Evolutionary conservation across 306 rosid species (phyloP).

Genomic region (Ormosia semicastrata): DNA sequence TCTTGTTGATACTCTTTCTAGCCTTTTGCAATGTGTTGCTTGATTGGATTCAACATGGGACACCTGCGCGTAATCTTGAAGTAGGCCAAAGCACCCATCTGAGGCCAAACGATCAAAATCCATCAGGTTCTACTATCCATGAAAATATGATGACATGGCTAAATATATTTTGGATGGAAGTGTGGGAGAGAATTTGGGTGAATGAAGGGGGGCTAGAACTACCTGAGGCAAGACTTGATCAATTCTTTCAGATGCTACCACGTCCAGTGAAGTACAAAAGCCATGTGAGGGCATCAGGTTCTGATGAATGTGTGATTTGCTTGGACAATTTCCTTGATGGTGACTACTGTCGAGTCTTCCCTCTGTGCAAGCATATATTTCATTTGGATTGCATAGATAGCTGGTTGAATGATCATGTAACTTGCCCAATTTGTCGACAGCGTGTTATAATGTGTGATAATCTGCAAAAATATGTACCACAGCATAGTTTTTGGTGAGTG

Average conservation of each 20-base stretch:
- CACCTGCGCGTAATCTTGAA: background rate
- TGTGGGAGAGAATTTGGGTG: background rate
- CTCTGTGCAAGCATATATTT: background rate
- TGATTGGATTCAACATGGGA: background rate
- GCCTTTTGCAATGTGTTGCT: background rate
- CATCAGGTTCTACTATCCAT: background rate
- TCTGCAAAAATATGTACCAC: background rate
- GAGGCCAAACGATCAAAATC: background rate
- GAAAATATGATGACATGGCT: background rate
- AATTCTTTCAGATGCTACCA: background rate
- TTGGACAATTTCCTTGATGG: background rate
- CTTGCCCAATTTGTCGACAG: background rate
- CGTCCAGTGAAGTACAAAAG: background rate
- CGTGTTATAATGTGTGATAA: background rate
- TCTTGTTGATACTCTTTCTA: background rate
- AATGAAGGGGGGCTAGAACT: background rate
- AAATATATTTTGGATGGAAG: background rate
- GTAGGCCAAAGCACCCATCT: too few species aligned
- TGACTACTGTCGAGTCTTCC: background rate
- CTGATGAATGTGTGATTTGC: background rate
- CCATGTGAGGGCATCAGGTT: background rate
- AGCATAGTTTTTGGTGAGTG: background rate
- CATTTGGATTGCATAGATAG: background rate
- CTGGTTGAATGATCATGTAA: background rate
- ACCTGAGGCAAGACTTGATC: background rate